phyloP scores from a whole-genome alignment of 345 rosid species.

The Boechera stricta region DNA sequence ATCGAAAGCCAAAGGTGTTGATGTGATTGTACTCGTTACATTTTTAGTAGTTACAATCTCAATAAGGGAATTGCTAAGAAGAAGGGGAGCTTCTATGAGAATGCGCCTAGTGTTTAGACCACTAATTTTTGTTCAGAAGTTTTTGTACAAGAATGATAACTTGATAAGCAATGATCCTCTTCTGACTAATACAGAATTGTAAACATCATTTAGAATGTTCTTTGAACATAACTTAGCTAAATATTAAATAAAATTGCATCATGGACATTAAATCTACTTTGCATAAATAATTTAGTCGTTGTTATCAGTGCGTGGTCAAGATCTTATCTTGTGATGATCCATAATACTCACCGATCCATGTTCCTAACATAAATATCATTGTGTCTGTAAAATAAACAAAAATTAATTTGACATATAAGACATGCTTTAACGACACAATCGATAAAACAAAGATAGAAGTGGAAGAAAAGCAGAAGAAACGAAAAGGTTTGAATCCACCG shows the following conservation, averaged over 20 bases:
- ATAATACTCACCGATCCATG: slow-evolving; percentile 29
- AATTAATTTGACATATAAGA: background rate
- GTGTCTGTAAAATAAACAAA: background rate
- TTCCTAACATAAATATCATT: slow-evolving; percentile 3
- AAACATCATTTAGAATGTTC: background rate
- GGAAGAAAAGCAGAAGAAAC: background rate
- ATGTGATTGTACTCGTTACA: too few species aligned
- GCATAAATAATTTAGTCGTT: slow-evolving; percentile 17
- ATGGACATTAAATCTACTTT: slow-evolving; percentile 1
- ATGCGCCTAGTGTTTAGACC: background rate
- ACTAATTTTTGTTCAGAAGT: background rate
- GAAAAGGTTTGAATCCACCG: slow-evolving; percentile 13
- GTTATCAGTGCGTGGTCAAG: slow-evolving; percentile 35
- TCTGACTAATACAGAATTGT: background rate
- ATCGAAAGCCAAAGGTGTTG: background rate
- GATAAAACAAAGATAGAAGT: background rate
- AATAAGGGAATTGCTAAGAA: background rate
- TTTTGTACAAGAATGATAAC: background rate
- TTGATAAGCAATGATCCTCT: background rate
- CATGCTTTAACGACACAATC: slow-evolving; percentile 1
- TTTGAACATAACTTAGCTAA: background rate
- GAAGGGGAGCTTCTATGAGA: background rate
- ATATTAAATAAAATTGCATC: slow-evolving; percentile 2
- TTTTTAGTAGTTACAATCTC: too few species aligned
- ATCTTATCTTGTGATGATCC: slow-evolving; percentile 20